These are phyloP conservation scores for Aristolochia californica DNA, from an alignment of 164 flowering plant species.

Conservation along the genomic window DNA sequence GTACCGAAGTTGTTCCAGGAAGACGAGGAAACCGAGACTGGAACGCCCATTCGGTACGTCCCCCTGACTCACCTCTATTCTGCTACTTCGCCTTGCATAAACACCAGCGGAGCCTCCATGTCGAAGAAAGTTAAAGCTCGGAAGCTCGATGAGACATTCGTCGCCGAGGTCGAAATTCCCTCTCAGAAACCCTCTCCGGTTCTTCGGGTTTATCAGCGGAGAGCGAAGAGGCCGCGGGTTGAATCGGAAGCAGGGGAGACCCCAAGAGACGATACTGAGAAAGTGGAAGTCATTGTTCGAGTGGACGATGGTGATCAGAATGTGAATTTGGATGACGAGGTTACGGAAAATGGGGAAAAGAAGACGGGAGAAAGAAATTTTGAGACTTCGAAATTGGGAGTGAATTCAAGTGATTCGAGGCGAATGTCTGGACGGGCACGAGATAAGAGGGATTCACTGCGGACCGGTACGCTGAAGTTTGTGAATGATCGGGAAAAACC, in stretches of 20 bases:
- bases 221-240: constrained; percentile 20
- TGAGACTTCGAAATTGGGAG: not conserved
- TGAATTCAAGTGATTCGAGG: not conserved
- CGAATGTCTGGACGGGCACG: constrained; percentile 14
- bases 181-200: constrained; percentile 1
- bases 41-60: constrained; percentile 48
- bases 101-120: constrained; percentile 41
- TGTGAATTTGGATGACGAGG: not conserved
- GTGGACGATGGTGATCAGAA: not conserved
- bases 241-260: not conserved
- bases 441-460: not conserved
- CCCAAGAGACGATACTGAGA: not conserved
- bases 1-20: constrained; percentile 14
- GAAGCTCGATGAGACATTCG: constrained; percentile 19
- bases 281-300: not conserved
- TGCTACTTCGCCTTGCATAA: constrained; percentile 39
- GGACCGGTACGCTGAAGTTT: constrained; percentile 16
- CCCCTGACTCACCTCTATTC: constrained; percentile 68
- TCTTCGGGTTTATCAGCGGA: constrained; percentile 38
- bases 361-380: not conserved
- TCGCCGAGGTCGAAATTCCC: constrained; percentile 1
- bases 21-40: constrained; percentile 23
- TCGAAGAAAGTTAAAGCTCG: constrained; percentile 71
- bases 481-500: constrained; percentile 8
- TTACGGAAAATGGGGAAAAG: not conserved